Base-by-base conservation (phyloP, 108 stramenopile species). In the Hondaea fermentalgiana region DNA sequence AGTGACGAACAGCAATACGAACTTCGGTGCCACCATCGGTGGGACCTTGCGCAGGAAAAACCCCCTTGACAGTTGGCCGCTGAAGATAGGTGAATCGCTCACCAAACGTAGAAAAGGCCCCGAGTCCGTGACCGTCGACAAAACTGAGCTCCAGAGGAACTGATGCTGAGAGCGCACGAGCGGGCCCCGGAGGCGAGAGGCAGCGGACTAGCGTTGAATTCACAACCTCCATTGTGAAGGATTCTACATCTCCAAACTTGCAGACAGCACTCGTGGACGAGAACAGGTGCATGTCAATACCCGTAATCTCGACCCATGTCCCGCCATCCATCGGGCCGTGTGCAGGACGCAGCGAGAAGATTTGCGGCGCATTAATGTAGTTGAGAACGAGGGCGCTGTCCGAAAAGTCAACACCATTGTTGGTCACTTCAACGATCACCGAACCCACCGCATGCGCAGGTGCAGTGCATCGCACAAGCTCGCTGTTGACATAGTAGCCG, bases 381-480 rank as follows among this genome's bases (percentile, higher is more conserved):
- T 35, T 16, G 2, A 57, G 49, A 5, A 57, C 60, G 28, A 19
- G 47, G 25, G 8, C 53, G 42, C 49, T 58, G 57, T 88, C 83
- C 1, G 76, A 92, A 57, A 87, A 92, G 91, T 93, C 92, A 6
- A 44, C 35, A 14, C 92, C 92, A 58, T 93, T 92, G 43, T 60
- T 59, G 8, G 93, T 72, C 59, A 93, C 91, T 0, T 45, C 60
- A 8, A 93, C 35, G 17, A 17, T 17, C 28, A 91, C 91, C 12
- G 57, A 8, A 12, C 92, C 93, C n/a, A 89, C 44, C 8, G 44
- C 72, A 6, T 29, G 72, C 47, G 88, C 58, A 5, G 90, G 90
- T 23, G 88, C 71, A 0, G 17, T 0, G 58, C 90, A 90, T 12
- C 60, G 43, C 5, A 88, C 44, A 0, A 10, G 5, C 3, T 16